Evolutionary conservation across 2,329 filamentous ascomycete genomes (phyloP), one percentile per base, ranked within the genome.

Genomic region (Verticillium albo-atrum): DNA sequence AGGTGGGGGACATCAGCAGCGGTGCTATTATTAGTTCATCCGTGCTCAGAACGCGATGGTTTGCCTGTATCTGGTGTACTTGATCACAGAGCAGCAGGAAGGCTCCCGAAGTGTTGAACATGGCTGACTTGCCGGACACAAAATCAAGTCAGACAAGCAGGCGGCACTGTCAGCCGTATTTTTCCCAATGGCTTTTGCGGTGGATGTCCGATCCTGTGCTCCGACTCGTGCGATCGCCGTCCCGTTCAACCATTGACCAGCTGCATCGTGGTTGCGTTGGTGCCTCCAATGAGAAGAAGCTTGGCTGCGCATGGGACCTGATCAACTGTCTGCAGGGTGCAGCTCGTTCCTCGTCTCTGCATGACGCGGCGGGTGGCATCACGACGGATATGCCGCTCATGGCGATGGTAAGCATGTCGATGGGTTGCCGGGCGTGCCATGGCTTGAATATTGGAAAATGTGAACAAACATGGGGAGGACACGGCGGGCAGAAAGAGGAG

Each of bases 211-310:
- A 20, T 35, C 28, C 53, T 60, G 54, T 62, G 42, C 50, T 60
- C 60, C 61, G 55, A 62, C 57, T 62, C 55, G 61, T 53, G 61
- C 61, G 57, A 62, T 62, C 61, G 55, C 51, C 47, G 55, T 50
- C 17, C 42, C 42, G 47, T 54, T 57, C 53, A 56, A 58, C 32
- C 52, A 55, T 60, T 51, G 30, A 26, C 51, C 17, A 35, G 59
- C 35, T 55, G 50, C 42, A 37, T 50, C 35, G 20, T 26, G 28
- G 20, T 30, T 28, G 27, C 9, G 15, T n/a, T 57, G 56, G 42
- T 27, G 12, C 55, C 51, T 61, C 61, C 61, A 61, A 61, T 61
- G 57, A 59, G 54, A 17, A 57, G 28, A 28, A 20, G 26, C 32
- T 20, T 37, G 23, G 27, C 52, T 55, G 26, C 20, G 42, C 42